Percentiles rank a stretch among this genome's conserved stretches.
Evolutionary conservation across 306 rosid species (phyloP).

Genomic region (Crotalaria pallida): DNA sequence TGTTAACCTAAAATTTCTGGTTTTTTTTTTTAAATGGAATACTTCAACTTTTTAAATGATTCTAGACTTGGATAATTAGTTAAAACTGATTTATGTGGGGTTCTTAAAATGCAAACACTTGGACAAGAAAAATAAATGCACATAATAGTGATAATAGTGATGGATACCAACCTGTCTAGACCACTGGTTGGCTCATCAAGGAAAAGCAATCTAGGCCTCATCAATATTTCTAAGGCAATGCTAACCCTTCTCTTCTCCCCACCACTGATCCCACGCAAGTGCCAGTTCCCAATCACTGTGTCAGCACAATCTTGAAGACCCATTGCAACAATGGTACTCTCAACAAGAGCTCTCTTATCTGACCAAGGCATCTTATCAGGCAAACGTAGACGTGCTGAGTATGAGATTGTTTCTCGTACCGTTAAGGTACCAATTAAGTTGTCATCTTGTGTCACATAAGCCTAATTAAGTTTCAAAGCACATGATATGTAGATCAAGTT

Average conservation of each 20-base stretch:
- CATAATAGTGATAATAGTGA: constrained; percentile 17
- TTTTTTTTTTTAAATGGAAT: too few species aligned
- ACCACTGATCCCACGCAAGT: constrained; percentile 91
- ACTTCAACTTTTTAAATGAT: too few species aligned
- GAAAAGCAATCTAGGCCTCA: constrained; percentile 84
- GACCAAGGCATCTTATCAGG: constrained; percentile 76
- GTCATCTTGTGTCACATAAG: constrained; percentile 98
- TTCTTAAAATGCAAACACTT: background rate
- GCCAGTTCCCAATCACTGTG: constrained; percentile 95
- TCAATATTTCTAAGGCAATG: constrained; percentile 88
- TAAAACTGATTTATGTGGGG: background rate
- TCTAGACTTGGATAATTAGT: too few species aligned
- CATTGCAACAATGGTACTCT: constrained; percentile 90
- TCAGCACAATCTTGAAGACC: constrained; percentile 97
- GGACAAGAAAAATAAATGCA: constrained; percentile 24
- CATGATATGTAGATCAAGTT: background rate
- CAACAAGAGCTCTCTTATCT: constrained; percentile 66
- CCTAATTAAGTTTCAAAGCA: constrained; percentile 37
- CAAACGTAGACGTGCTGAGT: constrained; percentile 67
- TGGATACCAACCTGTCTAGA: constrained; percentile 65
- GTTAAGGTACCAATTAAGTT: constrained; percentile 88
- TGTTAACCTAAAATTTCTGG: too few species aligned
- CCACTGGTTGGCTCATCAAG: constrained; percentile 99
- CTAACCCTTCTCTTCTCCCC: constrained; percentile 97
- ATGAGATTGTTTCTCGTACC: constrained; percentile 82